Evolutionary conservation across 2,329 filamentous ascomycete genomes (phyloP).

Genomic region (Hirsutella rhossiliensis): DNA sequence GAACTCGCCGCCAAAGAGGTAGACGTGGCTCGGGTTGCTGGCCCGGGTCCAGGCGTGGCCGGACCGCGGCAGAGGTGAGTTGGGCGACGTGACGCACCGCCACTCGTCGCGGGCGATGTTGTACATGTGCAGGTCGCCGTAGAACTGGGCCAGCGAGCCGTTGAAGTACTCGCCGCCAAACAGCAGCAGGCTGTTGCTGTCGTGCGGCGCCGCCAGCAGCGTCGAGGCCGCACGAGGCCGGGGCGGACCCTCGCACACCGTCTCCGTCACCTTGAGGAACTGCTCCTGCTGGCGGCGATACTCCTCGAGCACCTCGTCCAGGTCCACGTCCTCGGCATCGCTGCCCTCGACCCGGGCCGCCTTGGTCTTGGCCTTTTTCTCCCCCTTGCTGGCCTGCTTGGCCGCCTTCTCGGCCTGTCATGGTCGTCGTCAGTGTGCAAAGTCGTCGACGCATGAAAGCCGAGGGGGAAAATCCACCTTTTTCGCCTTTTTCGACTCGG

Average conservation of each 20-base stretch:
- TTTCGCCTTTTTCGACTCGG: slow-evolving; percentile 38
- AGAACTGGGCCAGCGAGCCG: slow-evolving; percentile 67
- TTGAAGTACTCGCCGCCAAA: slow-evolving; percentile 97
- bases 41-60: slow-evolving; percentile 93
- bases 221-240: slow-evolving; percentile 69
- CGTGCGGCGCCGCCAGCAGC: slow-evolving; percentile 72
- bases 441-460: too few relatives aligned
- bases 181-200: slow-evolving; percentile 76
- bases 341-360: slow-evolving; percentile 64
- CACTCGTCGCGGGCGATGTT: slow-evolving; percentile 80
- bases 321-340: slow-evolving; percentile 83
- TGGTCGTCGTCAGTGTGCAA: not conserved
- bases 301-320: slow-evolving; percentile 86
- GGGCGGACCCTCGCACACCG: slow-evolving; percentile 57
- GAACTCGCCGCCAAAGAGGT: slow-evolving; percentile 93
- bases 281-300: slow-evolving; percentile 89
- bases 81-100: slow-evolving; percentile 81
- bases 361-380: slow-evolving; percentile 70
- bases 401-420: slow-evolving; percentile 47
- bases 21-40: slow-evolving; percentile 73
- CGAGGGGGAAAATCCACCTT: slow-evolving; percentile 17
- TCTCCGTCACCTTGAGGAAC: slow-evolving; percentile 88
- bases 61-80: slow-evolving; percentile 78
- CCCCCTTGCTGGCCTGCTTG: slow-evolving; percentile 82
- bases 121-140: slow-evolving; percentile 55